phyloP scores from a whole-genome alignment of 176 grass and related monocot genomes.

The Oryza officinalis region DNA sequence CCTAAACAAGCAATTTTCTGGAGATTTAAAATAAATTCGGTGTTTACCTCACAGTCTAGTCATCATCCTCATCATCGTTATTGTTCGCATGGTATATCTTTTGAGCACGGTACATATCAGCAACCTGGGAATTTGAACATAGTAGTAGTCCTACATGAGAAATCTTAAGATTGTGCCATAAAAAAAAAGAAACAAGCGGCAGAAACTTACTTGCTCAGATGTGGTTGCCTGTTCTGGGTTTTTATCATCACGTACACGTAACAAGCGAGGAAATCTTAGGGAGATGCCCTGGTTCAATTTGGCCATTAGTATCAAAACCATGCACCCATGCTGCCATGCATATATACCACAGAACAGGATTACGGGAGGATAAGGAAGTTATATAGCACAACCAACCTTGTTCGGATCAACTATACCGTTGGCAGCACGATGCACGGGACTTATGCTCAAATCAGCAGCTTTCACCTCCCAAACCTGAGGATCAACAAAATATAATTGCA shows the following conservation, averaged over 20 bases:
- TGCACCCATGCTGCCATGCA: constrained; percentile 3
- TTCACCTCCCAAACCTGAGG: constrained; percentile 97
- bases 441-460: constrained; percentile 99
- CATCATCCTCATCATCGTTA: constrained; percentile 84
- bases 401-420: constrained; percentile 89
- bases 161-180: constrained; percentile 11
- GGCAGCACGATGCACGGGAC: constrained; percentile 97
- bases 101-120: constrained; percentile 92
- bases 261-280: constrained; percentile 85
- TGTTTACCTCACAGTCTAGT: constrained; percentile 51
- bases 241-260: constrained; percentile 91
- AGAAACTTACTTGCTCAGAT: constrained; percentile 71
- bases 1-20: not conserved
- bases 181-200: not conserved
- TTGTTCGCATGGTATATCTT: constrained; percentile 81
- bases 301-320: constrained; percentile 30
- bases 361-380: not conserved
- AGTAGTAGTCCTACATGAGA: not conserved
- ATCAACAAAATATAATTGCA: constrained; percentile 3
- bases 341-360: not conserved
- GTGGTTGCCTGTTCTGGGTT: constrained; percentile 82
- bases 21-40: not conserved
- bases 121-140: constrained; percentile 62
- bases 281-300: constrained; percentile 79
- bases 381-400: constrained; percentile 58